Percentiles rank a stretch among this genome's conserved stretches.
These are phyloP conservation scores for Sordariomycetes sp. DNA, from an alignment of 2,329 filamentous ascomycete species.

Conservation along the genomic window DNA sequence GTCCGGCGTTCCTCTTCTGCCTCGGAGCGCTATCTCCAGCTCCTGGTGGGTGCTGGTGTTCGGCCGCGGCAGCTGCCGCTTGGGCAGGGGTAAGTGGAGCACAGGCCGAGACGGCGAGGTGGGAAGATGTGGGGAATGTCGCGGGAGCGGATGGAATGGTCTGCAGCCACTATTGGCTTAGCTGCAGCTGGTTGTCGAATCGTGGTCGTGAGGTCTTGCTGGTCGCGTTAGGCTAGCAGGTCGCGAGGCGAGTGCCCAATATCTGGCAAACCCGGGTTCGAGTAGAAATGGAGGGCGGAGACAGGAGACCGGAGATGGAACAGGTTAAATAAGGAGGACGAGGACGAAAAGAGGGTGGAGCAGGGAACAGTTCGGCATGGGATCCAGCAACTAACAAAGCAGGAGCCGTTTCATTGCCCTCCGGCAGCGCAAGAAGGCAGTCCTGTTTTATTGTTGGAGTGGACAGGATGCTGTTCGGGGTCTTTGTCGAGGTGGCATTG, in stretches of 20 bases:
- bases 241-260: background rate
- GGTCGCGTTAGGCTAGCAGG: background rate
- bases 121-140: background rate
- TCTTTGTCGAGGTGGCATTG: background rate
- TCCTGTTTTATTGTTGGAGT: background rate
- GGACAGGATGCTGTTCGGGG: background rate
- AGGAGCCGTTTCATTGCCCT: background rate
- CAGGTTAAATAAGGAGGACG: background rate
- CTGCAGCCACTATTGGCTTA: background rate
- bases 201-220: background rate
- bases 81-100: background rate
- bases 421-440: background rate
- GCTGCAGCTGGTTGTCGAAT: background rate
- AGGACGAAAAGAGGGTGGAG: background rate
- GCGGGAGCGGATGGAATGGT: background rate
- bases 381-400: background rate
- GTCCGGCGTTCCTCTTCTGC: background rate
- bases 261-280: background rate
- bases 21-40: background rate
- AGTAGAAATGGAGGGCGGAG: background rate
- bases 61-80: background rate
- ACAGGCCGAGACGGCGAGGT: too few species aligned
- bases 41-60: background rate
- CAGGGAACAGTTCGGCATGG: background rate
- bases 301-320: background rate